Evolutionary conservation across 768 basidiomycete species (phyloP).

Genomic region (Porphyrellus cyaneotinctus): DNA sequence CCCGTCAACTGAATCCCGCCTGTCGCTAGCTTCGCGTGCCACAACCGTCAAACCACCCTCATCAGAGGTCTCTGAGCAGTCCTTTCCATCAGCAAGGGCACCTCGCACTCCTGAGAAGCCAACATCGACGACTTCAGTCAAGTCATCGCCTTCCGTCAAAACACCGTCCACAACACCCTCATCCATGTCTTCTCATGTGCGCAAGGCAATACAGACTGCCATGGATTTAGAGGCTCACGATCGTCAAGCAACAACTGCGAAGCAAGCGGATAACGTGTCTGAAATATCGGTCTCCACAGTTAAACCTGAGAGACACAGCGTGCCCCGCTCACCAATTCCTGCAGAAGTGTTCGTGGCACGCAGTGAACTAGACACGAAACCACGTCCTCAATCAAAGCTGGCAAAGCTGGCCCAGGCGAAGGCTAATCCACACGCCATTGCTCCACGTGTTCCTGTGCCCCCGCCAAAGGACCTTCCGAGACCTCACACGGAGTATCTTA

Average conservation of each 20-base stretch:
- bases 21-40: conserved; percentile 28
- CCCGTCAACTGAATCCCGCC: conserved; percentile 56
- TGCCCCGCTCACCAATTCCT: conserved; percentile 22
- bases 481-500: conserved; percentile 63
- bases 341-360: conserved; percentile 7
- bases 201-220: conserved; percentile 65
- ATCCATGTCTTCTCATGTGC: conserved; percentile 57
- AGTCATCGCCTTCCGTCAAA: conserved; percentile 24
- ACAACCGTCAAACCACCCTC: conserved; percentile 12
- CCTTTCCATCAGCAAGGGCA: conserved; percentile 14
- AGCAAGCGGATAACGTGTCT: conserved; percentile 12
- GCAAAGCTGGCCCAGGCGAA: conserved; percentile 69
- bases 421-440: conserved; percentile 19
- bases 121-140: conserved; percentile 15
- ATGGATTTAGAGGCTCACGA: conserved; percentile 58
- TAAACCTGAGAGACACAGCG: conserved; percentile 17
- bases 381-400: conserved; percentile 63
- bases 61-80: conserved; percentile 20
- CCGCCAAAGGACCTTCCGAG: conserved; percentile 38
- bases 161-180: conserved; percentile 36
- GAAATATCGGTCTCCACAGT: conserved; percentile 22
- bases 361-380: conserved; percentile 16
- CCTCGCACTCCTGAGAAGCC: conserved; percentile 24
- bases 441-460: conserved; percentile 27
- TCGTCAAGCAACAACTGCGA: conserved; percentile 13